Percentiles rank a stretch among this genome's conserved stretches.
phyloP scores from a whole-genome alignment of 2,329 filamentous ascomycete genomes.

The Neoarthrinium moseri region DNA sequence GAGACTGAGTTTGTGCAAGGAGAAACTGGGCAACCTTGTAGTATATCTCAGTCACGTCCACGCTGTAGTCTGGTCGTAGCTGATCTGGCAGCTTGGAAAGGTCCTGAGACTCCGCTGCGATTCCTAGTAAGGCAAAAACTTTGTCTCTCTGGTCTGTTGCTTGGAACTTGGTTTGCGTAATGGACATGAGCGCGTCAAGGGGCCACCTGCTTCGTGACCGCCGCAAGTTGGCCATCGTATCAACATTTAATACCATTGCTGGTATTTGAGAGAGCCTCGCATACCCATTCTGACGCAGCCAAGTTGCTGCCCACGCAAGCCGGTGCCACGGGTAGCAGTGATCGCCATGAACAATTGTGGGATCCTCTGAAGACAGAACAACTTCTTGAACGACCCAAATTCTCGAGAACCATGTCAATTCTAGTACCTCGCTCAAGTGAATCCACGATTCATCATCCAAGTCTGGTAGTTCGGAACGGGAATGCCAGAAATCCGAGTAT shows the following conservation, averaged over 20 bases:
- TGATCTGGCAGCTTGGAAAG: background rate
- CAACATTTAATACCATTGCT: background rate
- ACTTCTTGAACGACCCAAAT: background rate
- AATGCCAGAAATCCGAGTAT: no score
- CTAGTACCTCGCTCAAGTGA: background rate
- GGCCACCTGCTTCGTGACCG: background rate
- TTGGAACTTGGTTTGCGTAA: background rate
- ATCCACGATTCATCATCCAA: no score
- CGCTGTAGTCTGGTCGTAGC: background rate
- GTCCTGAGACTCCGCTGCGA: background rate
- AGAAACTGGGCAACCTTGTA: background rate
- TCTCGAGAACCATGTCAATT: background rate
- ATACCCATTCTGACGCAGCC: background rate
- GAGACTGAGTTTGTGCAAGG: background rate
- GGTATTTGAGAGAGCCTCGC: background rate
- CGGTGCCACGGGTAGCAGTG: background rate
- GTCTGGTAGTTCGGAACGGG: no score
- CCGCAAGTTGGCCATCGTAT: background rate
- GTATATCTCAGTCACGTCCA: background rate
- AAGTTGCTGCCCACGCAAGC: background rate
- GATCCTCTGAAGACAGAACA: background rate
- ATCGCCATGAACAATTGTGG: background rate
- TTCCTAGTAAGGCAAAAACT: background rate
- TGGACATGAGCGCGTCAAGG: background rate
- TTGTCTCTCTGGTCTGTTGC: slow-evolving; percentile 2